Conservation (phyloP, 73 alveolate genomes). For the Tetrahymena thermophila region DNA sequence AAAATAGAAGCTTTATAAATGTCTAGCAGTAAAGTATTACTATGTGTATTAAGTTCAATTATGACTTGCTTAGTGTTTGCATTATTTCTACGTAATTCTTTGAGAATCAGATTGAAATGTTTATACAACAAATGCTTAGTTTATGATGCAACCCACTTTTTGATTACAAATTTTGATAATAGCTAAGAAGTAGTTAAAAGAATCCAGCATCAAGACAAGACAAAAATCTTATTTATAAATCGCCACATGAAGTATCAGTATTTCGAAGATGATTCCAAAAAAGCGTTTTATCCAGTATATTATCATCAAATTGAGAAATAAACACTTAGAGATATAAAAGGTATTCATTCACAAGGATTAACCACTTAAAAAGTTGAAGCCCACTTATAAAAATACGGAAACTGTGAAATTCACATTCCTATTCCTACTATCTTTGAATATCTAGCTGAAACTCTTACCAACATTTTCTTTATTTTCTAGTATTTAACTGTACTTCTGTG, state of each 20-base stretch:
- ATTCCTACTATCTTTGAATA: conserved; percentile 19
- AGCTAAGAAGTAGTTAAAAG: neutral
- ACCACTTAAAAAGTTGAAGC: neutral
- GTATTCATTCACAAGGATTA: neutral
- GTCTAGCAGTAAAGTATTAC: neutral
- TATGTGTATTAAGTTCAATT: neutral
- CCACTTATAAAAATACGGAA: neutral
- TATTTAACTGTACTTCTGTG: conserved; percentile 6
- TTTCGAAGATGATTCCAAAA: neutral
- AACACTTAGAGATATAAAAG: neutral
- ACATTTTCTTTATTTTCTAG: conserved; percentile 17
- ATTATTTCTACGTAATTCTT: neutral
- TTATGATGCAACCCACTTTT: neutral
- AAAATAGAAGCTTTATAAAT: neutral
- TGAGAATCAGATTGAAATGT: neutral
- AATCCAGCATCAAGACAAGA: neutral
- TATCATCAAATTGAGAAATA: neutral
- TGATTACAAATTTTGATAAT: neutral
- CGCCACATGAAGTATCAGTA: neutral
- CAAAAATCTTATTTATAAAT: neutral
- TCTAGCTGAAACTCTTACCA: conserved; percentile 15
- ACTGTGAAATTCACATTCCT: conserved; percentile 24
- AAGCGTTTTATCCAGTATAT: neutral
- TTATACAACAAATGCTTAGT: neutral
- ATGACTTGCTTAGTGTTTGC: neutral